Base-by-base conservation (phyloP, 2,329 filamentous ascomycete species). In the Pyrenochaeta sp. region DNA sequence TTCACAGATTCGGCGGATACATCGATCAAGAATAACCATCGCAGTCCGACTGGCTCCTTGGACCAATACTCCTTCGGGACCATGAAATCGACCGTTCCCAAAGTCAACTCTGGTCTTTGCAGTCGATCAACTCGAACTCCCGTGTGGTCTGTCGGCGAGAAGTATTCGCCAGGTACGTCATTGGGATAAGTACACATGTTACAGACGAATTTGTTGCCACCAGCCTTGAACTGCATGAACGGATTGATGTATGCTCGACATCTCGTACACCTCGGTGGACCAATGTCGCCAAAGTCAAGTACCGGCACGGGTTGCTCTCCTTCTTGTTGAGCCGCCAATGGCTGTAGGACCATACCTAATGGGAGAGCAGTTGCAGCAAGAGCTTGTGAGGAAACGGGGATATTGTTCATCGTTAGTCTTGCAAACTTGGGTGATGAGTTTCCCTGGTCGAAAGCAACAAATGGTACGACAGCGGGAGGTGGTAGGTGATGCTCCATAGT, bases 41-140 rank as follows among this genome's bases (percentile, higher is more conserved):
- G 85, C 60, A 97, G 71, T 17, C 90, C 91, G 10, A 94, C 89
- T 0, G 94, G 94, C 68, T 95, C 88, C 71, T 93, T 94, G 17
- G 90, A 93, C 90, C 92, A 99, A 74, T 99, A 99, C 74, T 99
- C 94, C 75, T 96, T 97, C 11, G 94, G 94, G 10, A 99, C 95
- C 48, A 94, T 80, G 67, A 96, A 99, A 68, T 99, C 94, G 31
- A 97, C 93, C 0, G 94, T 97, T 24, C 94, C 94, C 43, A 90
- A 83, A 61, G 87, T 89, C 61, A 99, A 79, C 74, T 99, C 94
- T 0, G 93, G 92, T 38, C 94, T 82, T 67, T 95, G 88, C 65
- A 92, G 83, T 35, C 94, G 84, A 72, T 99, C 94, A 35, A 96
- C 85, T 44, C 94, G 86, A 28, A 90, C 83, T 13, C 94, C 94